Percentiles rank a stretch among this genome's conserved stretches.
Conservation (phyloP, 805 yeast genomes). For the Candida bentonensis region DNA sequence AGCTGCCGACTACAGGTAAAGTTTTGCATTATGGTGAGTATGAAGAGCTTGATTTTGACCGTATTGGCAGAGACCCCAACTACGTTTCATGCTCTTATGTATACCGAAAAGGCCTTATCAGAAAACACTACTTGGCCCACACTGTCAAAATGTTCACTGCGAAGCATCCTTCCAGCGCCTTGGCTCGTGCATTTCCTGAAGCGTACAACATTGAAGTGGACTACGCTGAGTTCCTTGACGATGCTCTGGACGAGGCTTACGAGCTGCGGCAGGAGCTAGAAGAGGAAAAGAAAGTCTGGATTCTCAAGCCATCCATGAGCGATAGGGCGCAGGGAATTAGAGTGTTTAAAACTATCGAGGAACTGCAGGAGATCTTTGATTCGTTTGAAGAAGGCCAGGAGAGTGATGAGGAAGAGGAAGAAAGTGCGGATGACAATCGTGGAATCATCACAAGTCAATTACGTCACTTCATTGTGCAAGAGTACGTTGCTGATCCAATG, state of each 20-base stretch:
- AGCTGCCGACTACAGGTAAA: slow-evolving; percentile 17
- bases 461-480: slow-evolving; percentile 84
- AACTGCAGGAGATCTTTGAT: slow-evolving; percentile 71
- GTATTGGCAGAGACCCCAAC: slow-evolving; percentile 29
- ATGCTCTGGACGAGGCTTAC: slow-evolving; percentile 81
- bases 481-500: slow-evolving; percentile 58
- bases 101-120: slow-evolving; percentile 77
- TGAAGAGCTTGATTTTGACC: slow-evolving; percentile 73
- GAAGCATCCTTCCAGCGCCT: slow-evolving; percentile 57
- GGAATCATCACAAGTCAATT: slow-evolving; percentile 76
- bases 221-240: slow-evolving; percentile 92
- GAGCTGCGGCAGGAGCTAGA: slow-evolving; percentile 73
- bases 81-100: slow-evolving; percentile 70
- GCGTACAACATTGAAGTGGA: slow-evolving; percentile 76
- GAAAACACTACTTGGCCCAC: slow-evolving; percentile 82
- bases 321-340: slow-evolving; percentile 95
- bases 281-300: slow-evolving; percentile 53
- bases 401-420: slow-evolving; percentile 45
- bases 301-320: slow-evolving; percentile 91
- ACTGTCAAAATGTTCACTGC: slow-evolving; percentile 62
- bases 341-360: slow-evolving; percentile 61
- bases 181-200: slow-evolving; percentile 53
- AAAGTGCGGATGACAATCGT: slow-evolving; percentile 28
- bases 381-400: slow-evolving; percentile 66
- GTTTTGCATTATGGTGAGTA: slow-evolving; percentile 78